Percentiles rank a stretch among this genome's conserved stretches.
Conservation (phyloP, 2,329 filamentous ascomycete species). For the Incumbomyces delicatus region DNA sequence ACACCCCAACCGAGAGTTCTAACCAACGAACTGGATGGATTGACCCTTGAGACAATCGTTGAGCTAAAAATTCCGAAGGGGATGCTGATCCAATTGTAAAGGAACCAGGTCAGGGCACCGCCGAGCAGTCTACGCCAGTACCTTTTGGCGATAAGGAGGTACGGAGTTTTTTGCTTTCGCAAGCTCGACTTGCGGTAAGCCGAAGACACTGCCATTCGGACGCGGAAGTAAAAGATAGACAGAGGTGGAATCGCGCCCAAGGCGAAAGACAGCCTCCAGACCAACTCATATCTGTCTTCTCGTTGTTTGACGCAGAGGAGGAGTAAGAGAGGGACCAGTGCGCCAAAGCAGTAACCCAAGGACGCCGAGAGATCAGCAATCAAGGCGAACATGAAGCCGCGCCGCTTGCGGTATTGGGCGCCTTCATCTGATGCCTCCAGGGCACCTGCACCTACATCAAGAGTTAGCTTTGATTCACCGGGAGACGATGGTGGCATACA, state of each 20-base stretch:
- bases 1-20: constrained; percentile 8
- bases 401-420: constrained; percentile 33
- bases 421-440: constrained; percentile 47
- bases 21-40: constrained; percentile 22
- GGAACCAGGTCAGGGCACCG: constrained; percentile 40
- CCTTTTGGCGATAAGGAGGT: constrained; percentile 39
- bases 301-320: constrained; percentile 27
- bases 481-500: no score
- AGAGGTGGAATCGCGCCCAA: constrained; percentile 39
- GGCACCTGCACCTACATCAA: constrained; percentile 30
- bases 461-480: no score
- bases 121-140: constrained; percentile 44
- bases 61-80: constrained; percentile 48
- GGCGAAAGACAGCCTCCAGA: constrained; percentile 34
- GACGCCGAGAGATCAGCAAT: constrained; percentile 36
- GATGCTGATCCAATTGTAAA: constrained; percentile 46
- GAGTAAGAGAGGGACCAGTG: constrained; percentile 41
- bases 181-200: constrained; percentile 40
- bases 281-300: constrained; percentile 38
- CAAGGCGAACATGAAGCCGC: constrained; percentile 50
- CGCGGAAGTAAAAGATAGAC: constrained; percentile 44
- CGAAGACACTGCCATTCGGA: constrained; percentile 43
- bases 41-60: constrained; percentile 40
- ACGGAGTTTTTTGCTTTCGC: constrained; percentile 36
- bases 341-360: background rate